A percentile compares a stretch with the other conserved stretches of the same genome.
Evolutionary conservation across 768 basidiomycete genomes (phyloP).

Genomic region (Russula abietina): DNA sequence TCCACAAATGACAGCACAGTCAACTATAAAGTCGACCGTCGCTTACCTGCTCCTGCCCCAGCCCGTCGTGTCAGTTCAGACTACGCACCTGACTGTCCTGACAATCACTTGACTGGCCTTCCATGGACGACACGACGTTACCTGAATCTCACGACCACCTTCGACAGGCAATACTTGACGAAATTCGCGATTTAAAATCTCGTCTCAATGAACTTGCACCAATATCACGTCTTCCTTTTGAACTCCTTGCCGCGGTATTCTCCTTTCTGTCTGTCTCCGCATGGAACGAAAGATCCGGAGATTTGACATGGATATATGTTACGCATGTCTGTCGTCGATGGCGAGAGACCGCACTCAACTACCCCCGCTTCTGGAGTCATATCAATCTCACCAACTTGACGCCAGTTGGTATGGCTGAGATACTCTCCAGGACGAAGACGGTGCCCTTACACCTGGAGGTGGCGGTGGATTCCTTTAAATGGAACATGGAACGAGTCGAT

Average conservation of each 20-base stretch:
- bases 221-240: conserved; percentile 8
- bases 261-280: neutral
- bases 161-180: conserved; percentile 2
- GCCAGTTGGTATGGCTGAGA: neutral
- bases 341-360: conserved; percentile 15
- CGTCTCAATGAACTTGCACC: conserved; percentile 9
- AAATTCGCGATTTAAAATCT: conserved; percentile 1
- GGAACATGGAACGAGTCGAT: neutral
- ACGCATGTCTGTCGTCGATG: conserved; percentile 19
- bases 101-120: too few species aligned
- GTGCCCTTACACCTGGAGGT: conserved; percentile 5
- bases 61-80: too few species aligned
- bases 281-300: neutral
- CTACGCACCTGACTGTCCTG: too few species aligned
- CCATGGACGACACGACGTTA: neutral
- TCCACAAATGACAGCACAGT: too few species aligned
- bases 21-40: too few species aligned
- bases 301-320: conserved; percentile 2
- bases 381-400: conserved; percentile 2
- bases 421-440: conserved; percentile 7
- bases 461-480: neutral
- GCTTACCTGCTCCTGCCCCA: too few species aligned
- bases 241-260: conserved; percentile 7
- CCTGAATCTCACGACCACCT: neutral
- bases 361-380: conserved; percentile 13